Evolutionary conservation across 2,329 filamentous ascomycete species (phyloP).

Genomic region (Claviceps maximensis): DNA sequence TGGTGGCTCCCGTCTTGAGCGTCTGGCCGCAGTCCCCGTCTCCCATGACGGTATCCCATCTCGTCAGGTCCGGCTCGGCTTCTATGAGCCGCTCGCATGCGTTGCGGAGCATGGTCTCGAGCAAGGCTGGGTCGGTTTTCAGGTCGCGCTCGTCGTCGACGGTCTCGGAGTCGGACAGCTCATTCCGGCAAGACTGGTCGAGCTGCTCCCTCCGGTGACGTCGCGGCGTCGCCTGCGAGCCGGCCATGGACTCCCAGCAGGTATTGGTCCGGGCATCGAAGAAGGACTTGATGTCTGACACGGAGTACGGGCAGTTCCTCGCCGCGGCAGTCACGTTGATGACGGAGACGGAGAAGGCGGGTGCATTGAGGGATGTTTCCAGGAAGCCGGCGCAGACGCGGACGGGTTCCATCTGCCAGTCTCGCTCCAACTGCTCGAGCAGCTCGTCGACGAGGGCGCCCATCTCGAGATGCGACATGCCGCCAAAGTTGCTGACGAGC

Average conservation of each 20-base stretch:
- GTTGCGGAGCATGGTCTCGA: constrained; percentile 42
- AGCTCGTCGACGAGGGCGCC: constrained; percentile 40
- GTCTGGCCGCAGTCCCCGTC: constrained; percentile 56
- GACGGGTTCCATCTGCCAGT: constrained; percentile 36
- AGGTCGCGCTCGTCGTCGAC: constrained; percentile 28
- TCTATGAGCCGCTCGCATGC: constrained; percentile 39
- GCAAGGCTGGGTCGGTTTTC: constrained; percentile 35
- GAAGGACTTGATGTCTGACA: constrained; percentile 44
- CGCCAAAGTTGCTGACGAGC: constrained; percentile 46
- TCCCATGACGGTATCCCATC: constrained; percentile 49
- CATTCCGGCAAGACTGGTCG: constrained; percentile 20
- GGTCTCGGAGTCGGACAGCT: constrained; percentile 16
- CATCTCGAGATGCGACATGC: constrained; percentile 44
- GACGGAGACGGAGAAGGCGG: constrained; percentile 56
- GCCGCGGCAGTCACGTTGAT: constrained; percentile 43
- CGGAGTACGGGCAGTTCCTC: constrained; percentile 29
- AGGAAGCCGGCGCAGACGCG: constrained; percentile 49
- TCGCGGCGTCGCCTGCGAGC: constrained; percentile 25
- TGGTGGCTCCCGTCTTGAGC: constrained; percentile 37
- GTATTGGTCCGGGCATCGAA: constrained; percentile 52
- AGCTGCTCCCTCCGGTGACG: constrained; percentile 29
- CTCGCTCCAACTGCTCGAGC: constrained; percentile 31
- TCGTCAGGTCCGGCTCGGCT: constrained; percentile 49
- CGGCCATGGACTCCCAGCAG: constrained; percentile 38
- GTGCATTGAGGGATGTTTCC: constrained; percentile 60